Conservation (phyloP, 1,139 yeast species). For the Suhomyces maxii region DNA sequence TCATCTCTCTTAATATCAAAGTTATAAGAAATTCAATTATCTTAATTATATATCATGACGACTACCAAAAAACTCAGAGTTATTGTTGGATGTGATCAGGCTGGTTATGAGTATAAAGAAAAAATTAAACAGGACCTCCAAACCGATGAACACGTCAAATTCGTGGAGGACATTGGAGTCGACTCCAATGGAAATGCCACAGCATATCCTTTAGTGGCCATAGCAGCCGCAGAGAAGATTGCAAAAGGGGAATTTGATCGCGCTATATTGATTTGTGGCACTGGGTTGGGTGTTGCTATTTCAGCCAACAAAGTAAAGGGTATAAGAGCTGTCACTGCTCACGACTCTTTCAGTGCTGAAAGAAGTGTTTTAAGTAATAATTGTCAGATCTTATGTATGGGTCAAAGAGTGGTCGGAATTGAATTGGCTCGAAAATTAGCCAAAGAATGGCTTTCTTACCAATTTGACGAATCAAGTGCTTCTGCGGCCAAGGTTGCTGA, state of each 20-base stretch:
- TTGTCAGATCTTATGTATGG: neutral
- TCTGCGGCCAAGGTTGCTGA: conserved; percentile 1
- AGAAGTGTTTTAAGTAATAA: neutral
- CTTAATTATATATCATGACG: neutral
- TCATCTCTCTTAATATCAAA: neutral
- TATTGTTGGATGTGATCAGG: neutral
- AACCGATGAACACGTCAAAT: neutral
- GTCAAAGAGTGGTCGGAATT: conserved; percentile 1
- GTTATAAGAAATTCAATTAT: too few species aligned
- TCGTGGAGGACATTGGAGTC: neutral
- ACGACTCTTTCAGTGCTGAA: neutral
- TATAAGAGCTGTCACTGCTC: neutral
- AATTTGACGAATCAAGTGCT: neutral
- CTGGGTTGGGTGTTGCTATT: neutral
- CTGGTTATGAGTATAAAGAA: conserved; percentile 1
- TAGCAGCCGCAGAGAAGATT: neutral
- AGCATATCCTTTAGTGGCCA: neutral
- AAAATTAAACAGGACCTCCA: neutral
- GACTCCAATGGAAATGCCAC: conserved; percentile 1
- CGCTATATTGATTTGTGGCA: neutral
- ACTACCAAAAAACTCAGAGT: neutral
- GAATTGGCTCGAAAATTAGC: neutral
- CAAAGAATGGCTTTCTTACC: neutral
- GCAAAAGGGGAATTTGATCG: neutral
- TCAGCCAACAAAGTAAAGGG: conserved; percentile 1